These are phyloP conservation scores for Pilasporangium apinafurcum DNA, from an alignment of 352 stramenopile species.

Conservation along the genomic window DNA sequence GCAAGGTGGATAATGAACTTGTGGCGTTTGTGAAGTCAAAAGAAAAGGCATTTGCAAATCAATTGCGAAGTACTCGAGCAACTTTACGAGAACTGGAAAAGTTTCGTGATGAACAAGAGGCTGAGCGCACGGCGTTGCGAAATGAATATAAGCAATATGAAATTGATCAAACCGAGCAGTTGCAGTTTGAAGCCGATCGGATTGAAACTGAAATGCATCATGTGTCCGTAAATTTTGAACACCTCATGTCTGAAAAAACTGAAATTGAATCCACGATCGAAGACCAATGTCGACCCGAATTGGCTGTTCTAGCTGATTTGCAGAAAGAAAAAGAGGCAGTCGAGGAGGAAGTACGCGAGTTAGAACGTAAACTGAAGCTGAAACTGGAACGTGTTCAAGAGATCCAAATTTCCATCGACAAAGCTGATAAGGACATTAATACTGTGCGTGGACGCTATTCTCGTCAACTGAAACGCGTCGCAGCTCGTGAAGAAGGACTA, in stretches of 20 bases:
- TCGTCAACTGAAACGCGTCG: conserved; percentile 74
- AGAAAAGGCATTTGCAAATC: conserved; percentile 73
- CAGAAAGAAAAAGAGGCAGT: conserved; percentile 51
- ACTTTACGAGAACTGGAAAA: conserved; percentile 71
- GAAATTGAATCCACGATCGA: conserved; percentile 79
- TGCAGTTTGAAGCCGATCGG: conserved; percentile 72
- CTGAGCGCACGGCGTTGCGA: conserved; percentile 32
- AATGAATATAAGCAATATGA: conserved; percentile 65
- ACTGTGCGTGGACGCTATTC: conserved; percentile 66
- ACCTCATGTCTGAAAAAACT: conserved; percentile 57
- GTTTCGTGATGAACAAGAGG: conserved; percentile 67
- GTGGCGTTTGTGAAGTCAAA: conserved; percentile 65
- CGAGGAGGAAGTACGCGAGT: conserved; percentile 64
- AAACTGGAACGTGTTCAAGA: conserved; percentile 47
- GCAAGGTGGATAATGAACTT: conserved; percentile 72
- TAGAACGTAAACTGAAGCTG: conserved; percentile 59
- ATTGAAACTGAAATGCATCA: conserved; percentile 76
- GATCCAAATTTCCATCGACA: conserved; percentile 66
- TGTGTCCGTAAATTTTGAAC: conserved; percentile 64
- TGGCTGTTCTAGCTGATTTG: conserved; percentile 39
- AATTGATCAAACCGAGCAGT: conserved; percentile 54
- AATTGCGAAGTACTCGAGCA: conserved; percentile 64
- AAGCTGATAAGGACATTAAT: conserved; percentile 71
- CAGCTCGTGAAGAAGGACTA: conserved; percentile 65
- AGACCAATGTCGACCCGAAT: conserved; percentile 64